phyloP scores from a whole-genome alignment of 345 rosid genomes.

The Cardamine chenopodiifolia region DNA sequence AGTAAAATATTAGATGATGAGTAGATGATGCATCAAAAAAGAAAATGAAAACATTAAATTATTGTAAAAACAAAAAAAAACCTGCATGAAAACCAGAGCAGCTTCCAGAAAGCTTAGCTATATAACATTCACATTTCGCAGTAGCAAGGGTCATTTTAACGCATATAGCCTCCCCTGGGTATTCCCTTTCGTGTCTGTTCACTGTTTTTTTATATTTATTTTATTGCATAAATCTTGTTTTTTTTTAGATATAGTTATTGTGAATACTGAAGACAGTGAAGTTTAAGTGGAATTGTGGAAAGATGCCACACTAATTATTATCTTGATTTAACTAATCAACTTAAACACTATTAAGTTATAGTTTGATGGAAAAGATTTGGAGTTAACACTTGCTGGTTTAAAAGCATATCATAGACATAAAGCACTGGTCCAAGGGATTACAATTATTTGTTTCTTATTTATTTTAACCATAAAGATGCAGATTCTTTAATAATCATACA shows the following conservation, averaged over 20 bases:
- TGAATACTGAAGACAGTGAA: slow-evolving; percentile 25
- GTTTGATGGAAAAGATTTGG: slow-evolving; percentile 12
- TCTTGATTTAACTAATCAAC: slow-evolving; percentile 13
- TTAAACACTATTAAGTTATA: slow-evolving; percentile 14
- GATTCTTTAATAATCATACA: neutral
- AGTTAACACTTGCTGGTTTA: neutral
- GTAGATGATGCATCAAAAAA: neutral
- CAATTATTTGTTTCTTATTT: neutral
- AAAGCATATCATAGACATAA: slow-evolving; percentile 18
- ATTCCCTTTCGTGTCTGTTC: slow-evolving; percentile 27
- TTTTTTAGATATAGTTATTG: neutral
- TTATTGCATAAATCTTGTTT: neutral
- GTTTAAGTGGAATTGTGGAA: slow-evolving; percentile 37
- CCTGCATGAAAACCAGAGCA: slow-evolving; percentile 35
- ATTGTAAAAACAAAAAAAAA: neutral
- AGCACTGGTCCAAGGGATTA: slow-evolving; percentile 28
- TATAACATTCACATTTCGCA: slow-evolving; percentile 33
- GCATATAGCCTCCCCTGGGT: slow-evolving; percentile 43
- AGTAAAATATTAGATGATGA: neutral
- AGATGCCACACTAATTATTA: slow-evolving; percentile 34
- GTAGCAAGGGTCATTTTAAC: slow-evolving; percentile 40
- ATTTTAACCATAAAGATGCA: slow-evolving; percentile 18
- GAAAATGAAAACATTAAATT: neutral
- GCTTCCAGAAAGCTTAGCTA: slow-evolving; percentile 18
- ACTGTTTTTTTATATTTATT: neutral